Evolutionary conservation across 2,329 filamentous ascomycete species (phyloP).

Genomic region (Trichoderma sp.): DNA sequence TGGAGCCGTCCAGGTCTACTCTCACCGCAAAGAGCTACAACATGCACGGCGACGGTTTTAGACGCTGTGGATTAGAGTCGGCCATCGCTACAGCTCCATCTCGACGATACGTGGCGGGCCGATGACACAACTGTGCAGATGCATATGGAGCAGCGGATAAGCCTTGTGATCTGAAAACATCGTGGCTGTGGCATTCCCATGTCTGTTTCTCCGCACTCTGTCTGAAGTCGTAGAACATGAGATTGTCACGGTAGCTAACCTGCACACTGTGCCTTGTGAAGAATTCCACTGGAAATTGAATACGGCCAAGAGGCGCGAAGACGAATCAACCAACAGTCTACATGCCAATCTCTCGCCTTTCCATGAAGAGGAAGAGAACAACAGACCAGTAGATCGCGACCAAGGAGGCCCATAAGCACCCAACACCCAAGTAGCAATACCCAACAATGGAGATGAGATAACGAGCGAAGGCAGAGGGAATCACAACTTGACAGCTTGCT

Average conservation of each 20-base stretch:
- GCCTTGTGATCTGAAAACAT: constrained; percentile 8
- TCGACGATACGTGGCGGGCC: constrained; percentile 21
- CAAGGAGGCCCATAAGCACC: constrained; percentile 16
- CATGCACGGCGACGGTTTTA: constrained; percentile 17
- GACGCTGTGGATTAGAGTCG: constrained; percentile 8
- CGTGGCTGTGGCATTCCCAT: neutral
- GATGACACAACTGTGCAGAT: constrained; percentile 21
- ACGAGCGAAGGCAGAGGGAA: neutral
- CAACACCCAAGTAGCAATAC: constrained; percentile 20
- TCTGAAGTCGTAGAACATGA: neutral
- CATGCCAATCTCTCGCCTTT: neutral
- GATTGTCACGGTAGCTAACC: neutral
- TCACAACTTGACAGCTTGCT: constrained; percentile 17
- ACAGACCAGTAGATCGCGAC: neutral
- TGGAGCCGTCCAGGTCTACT: constrained; percentile 16
- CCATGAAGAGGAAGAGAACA: neutral
- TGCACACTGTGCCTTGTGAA: neutral
- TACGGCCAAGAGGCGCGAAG: neutral
- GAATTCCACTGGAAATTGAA: neutral
- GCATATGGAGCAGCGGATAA: constrained; percentile 20
- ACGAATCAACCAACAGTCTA: neutral
- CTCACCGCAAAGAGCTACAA: constrained; percentile 22
- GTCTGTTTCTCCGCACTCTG: constrained; percentile 8
- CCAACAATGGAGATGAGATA: constrained; percentile 25
- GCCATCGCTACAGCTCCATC: constrained; percentile 19